phyloP scores from a whole-genome alignment of 2,329 filamentous ascomycete genomes.

The Neurospora sp. region DNA sequence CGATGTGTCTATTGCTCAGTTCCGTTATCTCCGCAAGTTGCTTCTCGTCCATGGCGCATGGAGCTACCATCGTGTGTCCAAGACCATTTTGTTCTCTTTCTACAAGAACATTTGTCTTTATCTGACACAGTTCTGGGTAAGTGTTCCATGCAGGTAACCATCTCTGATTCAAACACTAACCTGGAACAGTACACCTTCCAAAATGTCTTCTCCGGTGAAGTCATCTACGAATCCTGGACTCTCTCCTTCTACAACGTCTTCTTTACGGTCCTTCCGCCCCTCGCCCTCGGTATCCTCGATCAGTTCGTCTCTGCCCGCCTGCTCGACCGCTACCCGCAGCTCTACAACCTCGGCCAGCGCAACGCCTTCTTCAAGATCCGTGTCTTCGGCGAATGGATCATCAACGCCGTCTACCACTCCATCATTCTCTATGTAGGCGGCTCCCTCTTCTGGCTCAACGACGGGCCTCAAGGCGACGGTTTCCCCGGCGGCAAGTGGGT shows the following conservation, averaged over 20 bases:
- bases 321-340: slow-evolving; percentile 88
- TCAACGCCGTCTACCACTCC: slow-evolving; percentile 92
- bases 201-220: slow-evolving; percentile 94
- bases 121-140: slow-evolving; percentile 98
- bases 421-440: slow-evolving; percentile 82
- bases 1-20: slow-evolving; percentile 92
- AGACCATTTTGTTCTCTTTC: slow-evolving; percentile 95
- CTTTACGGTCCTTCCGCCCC: slow-evolving; percentile 87
- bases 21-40: slow-evolving; percentile 87
- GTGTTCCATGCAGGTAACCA: slow-evolving; percentile 21
- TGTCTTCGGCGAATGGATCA: slow-evolving; percentile 87
- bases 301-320: slow-evolving; percentile 93
- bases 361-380: slow-evolving; percentile 90
- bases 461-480: slow-evolving; percentile 70
- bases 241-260: slow-evolving; percentile 99
- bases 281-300: slow-evolving; percentile 92
- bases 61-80: slow-evolving; percentile 95
- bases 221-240: slow-evolving; percentile 99
- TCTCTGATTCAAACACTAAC: slow-evolving; percentile 15
- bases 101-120: slow-evolving; percentile 99
- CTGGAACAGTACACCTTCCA: slow-evolving; percentile 76
- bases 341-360: slow-evolving; percentile 87
- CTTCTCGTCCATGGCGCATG: slow-evolving; percentile 91
- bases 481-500: slow-evolving; percentile 89
- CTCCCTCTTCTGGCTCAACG: slow-evolving; percentile 70